Conservation (phyloP, 768 basidiomycete species). For the Lactarius evosmus region DNA sequence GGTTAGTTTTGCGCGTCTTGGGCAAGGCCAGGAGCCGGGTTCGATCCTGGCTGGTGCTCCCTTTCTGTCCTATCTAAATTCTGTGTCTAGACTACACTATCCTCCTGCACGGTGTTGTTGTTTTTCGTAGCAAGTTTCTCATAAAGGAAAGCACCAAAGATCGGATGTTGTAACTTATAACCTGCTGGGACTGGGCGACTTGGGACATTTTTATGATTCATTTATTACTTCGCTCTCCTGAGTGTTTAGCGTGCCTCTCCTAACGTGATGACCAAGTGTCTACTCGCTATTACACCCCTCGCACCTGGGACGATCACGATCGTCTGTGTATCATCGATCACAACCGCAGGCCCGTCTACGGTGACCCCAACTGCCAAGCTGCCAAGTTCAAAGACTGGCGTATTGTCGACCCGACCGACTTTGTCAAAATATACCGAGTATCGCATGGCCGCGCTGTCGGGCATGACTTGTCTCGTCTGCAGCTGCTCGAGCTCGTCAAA, state of each 20-base stretch:
- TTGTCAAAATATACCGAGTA: conserved; percentile 81
- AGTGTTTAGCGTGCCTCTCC: conserved; percentile 17
- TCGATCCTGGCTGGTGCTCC: conserved; percentile 41
- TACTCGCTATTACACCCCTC: conserved; percentile 61
- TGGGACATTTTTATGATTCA: not conserved
- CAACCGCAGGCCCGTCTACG: conserved; percentile 84
- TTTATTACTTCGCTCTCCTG: not conserved
- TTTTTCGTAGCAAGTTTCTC: not conserved
- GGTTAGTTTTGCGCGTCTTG: not conserved
- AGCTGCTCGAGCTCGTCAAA: conserved; percentile 68
- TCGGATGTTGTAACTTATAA: not conserved
- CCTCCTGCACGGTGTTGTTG: not conserved
- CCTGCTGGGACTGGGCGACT: not conserved
- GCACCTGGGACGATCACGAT: conserved; percentile 82
- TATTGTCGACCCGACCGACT: conserved; percentile 69
- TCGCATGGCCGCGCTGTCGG: conserved; percentile 47
- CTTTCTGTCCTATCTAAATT: not conserved
- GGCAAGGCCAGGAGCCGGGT: conserved; percentile 37
- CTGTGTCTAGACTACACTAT: not conserved
- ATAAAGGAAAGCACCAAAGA: not conserved
- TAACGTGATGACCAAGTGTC: conserved; percentile 58
- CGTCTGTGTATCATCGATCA: conserved; percentile 94
- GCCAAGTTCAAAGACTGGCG: conserved; percentile 76
- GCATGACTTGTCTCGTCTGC: conserved; percentile 38
- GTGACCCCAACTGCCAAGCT: conserved; percentile 64